Evolutionary conservation across 306 rosid genomes (phyloP).

Genomic region (Rosa multiflora): DNA sequence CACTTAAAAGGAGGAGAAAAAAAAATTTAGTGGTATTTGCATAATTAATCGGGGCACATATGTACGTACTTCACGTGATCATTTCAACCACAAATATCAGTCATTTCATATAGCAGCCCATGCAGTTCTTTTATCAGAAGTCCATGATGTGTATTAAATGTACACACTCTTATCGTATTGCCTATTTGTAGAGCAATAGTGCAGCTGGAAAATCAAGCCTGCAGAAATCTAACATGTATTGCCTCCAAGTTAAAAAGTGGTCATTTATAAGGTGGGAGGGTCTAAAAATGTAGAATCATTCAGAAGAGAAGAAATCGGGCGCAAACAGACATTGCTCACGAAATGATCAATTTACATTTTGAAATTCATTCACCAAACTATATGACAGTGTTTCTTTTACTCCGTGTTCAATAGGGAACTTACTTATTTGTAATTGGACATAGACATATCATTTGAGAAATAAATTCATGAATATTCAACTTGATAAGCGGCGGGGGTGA

Average conservation of each 20-base stretch:
- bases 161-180: background rate
- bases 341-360: too few species aligned
- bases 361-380: background rate
- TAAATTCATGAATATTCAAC: background rate
- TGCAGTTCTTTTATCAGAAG: background rate
- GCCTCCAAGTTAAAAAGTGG: background rate
- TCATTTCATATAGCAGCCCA: background rate
- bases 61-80: slow-evolving; percentile 17
- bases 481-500: background rate
- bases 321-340: background rate
- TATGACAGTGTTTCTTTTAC: background rate
- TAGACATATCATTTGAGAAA: background rate
- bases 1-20: slow-evolving; percentile 4
- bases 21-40: background rate
- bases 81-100: slow-evolving; percentile 1
- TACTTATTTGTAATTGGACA: background rate
- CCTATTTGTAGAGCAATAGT: background rate
- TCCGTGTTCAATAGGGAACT: too few species aligned
- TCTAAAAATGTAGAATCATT: background rate
- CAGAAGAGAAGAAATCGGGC: background rate
- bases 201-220: background rate
- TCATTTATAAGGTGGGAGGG: background rate
- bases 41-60: background rate
- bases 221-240: background rate
- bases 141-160: background rate